Evolutionary conservation across 2,329 filamentous ascomycete species (phyloP).

Genomic region (Fusarium scirpi): DNA sequence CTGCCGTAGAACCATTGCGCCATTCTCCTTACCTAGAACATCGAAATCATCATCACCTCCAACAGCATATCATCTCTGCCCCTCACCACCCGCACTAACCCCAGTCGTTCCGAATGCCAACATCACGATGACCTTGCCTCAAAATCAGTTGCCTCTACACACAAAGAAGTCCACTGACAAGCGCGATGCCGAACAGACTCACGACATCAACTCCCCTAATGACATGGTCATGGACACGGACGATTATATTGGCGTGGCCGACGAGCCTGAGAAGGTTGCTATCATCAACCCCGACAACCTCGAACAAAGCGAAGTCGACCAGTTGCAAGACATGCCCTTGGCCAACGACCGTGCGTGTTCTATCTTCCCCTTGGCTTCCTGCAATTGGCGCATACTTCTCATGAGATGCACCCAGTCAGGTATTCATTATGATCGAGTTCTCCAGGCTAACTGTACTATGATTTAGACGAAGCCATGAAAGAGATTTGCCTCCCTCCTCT

Average conservation of each 20-base stretch:
- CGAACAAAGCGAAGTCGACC: slow-evolving; percentile 60
- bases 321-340: slow-evolving; percentile 60
- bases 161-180: slow-evolving; percentile 44
- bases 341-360: slow-evolving; percentile 65
- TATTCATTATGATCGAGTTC: background rate
- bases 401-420: background rate
- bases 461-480: slow-evolving; percentile 84
- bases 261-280: slow-evolving; percentile 63
- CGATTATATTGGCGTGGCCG: slow-evolving; percentile 65
- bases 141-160: slow-evolving; percentile 37
- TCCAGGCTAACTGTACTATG: slow-evolving; percentile 37
- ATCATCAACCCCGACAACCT: slow-evolving; percentile 67
- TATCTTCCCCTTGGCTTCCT: slow-evolving; percentile 1
- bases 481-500: slow-evolving; percentile 80
- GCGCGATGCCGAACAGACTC: slow-evolving; percentile 55
- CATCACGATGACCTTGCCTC: slow-evolving; percentile 41
- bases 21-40: slow-evolving; percentile 25
- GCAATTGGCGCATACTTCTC: slow-evolving; percentile 2
- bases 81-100: slow-evolving; percentile 34
- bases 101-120: slow-evolving; percentile 38
- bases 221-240: slow-evolving; percentile 68
- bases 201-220: slow-evolving; percentile 67
- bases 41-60: slow-evolving; percentile 27
- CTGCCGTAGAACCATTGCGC: slow-evolving; percentile 18
- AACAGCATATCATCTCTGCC: slow-evolving; percentile 33